Percentiles rank a stretch among this genome's conserved stretches.
phyloP scores from a whole-genome alignment of 768 basidiomycete genomes.

The Rhodotorula graminis region DNA sequence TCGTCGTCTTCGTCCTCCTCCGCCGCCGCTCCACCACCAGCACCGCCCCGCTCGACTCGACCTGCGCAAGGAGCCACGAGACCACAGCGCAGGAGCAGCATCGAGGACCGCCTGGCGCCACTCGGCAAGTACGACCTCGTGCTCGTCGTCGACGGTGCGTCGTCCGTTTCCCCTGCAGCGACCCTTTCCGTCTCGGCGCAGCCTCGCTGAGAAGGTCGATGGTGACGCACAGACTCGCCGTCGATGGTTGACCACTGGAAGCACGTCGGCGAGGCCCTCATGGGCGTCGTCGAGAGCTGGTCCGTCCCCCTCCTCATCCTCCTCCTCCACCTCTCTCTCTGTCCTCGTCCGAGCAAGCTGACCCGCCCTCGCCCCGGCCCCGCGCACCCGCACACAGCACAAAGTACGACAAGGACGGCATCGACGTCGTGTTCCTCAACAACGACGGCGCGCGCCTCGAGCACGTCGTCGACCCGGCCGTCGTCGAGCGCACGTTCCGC shows the following conservation, averaged over 20 bases:
- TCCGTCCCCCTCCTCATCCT: background rate
- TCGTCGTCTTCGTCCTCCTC: background rate
- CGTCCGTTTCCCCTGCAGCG: too few species aligned
- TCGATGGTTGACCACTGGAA: conserved; percentile 36
- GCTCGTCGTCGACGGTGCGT: conserved; percentile 33
- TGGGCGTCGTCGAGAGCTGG: conserved; percentile 30
- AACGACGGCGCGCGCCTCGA: background rate
- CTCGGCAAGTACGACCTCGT: conserved; percentile 21
- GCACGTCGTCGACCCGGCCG: conserved; percentile 1
- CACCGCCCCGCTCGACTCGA: too few species aligned
- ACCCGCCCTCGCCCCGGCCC: too few species aligned
- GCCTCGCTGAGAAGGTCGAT: background rate
- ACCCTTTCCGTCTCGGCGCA: too few species aligned
- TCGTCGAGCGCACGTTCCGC: conserved; percentile 25
- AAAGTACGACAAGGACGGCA: conserved; percentile 24
- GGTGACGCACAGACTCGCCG: conserved; percentile 1
- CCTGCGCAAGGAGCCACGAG: background rate
- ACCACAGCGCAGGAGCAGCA: background rate
- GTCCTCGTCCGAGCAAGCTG: too few species aligned
- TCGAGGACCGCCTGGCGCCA: conserved; percentile 21
- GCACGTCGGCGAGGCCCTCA: conserved; percentile 28
- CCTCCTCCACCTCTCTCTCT: too few species aligned
- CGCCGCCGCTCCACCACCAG: background rate
- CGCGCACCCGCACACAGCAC: background rate
- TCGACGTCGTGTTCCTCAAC: conserved; percentile 36